Conservation (phyloP, 2,329 filamentous ascomycete genomes). For the Talaromyces atroroseus region DNA sequence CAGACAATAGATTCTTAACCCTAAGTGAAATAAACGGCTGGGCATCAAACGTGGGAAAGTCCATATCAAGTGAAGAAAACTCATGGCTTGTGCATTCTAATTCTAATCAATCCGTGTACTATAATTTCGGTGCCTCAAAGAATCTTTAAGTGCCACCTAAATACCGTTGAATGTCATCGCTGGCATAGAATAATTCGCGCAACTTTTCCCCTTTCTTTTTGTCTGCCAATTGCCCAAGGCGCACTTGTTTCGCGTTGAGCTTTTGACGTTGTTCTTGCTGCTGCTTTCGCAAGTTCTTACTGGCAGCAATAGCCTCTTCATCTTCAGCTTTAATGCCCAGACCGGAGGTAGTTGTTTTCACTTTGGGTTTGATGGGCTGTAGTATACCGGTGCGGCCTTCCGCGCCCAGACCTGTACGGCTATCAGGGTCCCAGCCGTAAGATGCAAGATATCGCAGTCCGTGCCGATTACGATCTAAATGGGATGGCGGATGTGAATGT, state of each 20-base stretch:
- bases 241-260: constrained; percentile 65
- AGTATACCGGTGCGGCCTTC: constrained; percentile 63
- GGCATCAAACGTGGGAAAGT: not conserved
- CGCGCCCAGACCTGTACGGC: constrained; percentile 64
- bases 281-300: constrained; percentile 24
- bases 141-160: constrained; percentile 41
- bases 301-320: constrained; percentile 23
- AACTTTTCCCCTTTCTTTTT: constrained; percentile 60
- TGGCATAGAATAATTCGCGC: constrained; percentile 66
- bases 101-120: too few relatives aligned
- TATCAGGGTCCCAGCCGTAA: constrained; percentile 58
- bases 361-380: constrained; percentile 65
- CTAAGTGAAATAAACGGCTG: not conserved
- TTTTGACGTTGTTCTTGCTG: constrained; percentile 44
- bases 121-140: not conserved
- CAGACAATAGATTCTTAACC: not conserved
- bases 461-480: constrained; percentile 52
- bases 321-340: constrained; percentile 52
- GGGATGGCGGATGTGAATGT: constrained; percentile 54
- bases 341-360: constrained; percentile 71
- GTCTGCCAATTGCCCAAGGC: constrained; percentile 57
- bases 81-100: too few relatives aligned
- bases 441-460: constrained; percentile 53
- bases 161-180: constrained; percentile 71
- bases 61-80: too few relatives aligned